Evolutionary conservation across 176 grass and related monocot genomes (phyloP).

Genomic region (Eleusine indica): DNA sequence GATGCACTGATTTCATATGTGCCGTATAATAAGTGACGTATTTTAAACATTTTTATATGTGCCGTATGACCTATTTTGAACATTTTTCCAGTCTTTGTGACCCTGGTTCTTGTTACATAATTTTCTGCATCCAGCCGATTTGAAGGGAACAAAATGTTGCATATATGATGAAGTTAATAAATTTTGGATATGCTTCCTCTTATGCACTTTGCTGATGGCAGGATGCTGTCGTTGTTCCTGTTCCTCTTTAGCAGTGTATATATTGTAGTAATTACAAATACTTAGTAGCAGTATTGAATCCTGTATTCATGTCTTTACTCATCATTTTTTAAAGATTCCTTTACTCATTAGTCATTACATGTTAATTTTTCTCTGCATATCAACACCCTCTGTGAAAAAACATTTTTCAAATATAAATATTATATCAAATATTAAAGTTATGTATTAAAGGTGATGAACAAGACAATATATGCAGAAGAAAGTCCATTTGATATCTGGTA

Average conservation of each 20-base stretch:
- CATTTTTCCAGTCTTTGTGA: neutral
- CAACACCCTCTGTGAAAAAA: neutral
- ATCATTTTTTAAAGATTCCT: too few species aligned
- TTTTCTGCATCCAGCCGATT: neutral
- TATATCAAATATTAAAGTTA: neutral
- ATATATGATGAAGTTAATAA: neutral
- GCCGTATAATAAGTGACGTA: neutral
- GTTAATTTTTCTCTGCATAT: neutral
- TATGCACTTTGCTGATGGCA: slow-evolving; percentile 5
- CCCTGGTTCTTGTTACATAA: neutral
- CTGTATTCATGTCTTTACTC: neutral
- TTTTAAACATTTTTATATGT: neutral
- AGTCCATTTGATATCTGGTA: neutral
- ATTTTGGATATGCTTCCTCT: neutral
- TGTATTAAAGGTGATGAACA: neutral
- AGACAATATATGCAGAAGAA: neutral
- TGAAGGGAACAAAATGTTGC: neutral
- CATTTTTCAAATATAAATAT: neutral
- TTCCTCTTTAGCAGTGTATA: neutral
- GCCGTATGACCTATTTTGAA: neutral
- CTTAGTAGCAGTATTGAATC: neutral
- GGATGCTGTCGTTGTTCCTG: slow-evolving; percentile 21
- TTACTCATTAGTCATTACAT: slow-evolving; percentile 9
- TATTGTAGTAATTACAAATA: slow-evolving; percentile 2
- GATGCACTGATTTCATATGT: neutral